Base-by-base conservation (phyloP, 176 grass and related monocot genomes). In the Raddia distichophylla region DNA sequence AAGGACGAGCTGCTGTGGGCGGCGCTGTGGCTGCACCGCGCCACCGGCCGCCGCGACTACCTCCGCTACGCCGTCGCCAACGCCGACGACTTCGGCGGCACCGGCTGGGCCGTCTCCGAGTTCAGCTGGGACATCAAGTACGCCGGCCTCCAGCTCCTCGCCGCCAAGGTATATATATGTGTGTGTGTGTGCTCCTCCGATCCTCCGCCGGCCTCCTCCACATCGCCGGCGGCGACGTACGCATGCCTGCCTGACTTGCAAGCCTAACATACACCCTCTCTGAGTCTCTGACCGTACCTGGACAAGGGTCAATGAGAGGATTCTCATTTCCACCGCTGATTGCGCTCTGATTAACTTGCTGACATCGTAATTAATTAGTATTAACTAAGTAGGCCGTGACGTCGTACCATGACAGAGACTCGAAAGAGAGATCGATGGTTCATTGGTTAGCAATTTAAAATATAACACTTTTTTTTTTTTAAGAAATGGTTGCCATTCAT, bases 41-140 rank as follows among this genome's bases (percentile, higher is more conserved):
- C 84, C 72, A 98, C 95, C 18, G 88, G 84, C 9, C 54, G 45
- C 32, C 86, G 74, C 3, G 64, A 59, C 0, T 98, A 93, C 60
- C 80, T 93, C 44, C 60, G 91, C 9, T 98, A 94, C 75, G 86
- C 27, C 5, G 16, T 98, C 16, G 71, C 63, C 44, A 94, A 98
- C 69, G 95, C 88, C 53, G 82, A 91, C 6, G 86, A 49, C 8
- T 93, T 98, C 80, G 82, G 88, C 13, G 95, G 95, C 53, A 94
- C 92, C 44, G 57, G 80, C 0, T 98, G 95, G 95, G 95, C 90
- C 61, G 88, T 98, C n/a, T 85, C 92, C 0, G 95, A 98, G 84
- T 98, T 98, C 84, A 98, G 95, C 86, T 98, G 95, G 95, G 95
- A 98, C 70, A 98, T 98, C 90, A 98, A 98, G 82, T 94, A 90